Base-by-base conservation (phyloP, 306 rosid species). In the Cicer chorassanicum region DNA sequence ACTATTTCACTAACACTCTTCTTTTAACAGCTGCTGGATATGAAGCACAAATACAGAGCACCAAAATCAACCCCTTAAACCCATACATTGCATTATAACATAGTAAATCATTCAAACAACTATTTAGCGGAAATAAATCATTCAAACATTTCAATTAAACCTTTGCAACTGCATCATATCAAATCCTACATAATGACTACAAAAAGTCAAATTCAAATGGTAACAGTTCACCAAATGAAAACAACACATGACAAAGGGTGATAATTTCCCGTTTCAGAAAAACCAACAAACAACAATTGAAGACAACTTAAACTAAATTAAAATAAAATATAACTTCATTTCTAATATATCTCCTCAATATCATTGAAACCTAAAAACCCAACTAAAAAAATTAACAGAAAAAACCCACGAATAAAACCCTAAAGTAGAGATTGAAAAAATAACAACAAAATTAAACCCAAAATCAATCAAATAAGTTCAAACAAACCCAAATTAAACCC, bases 331-430 rank as follows among this genome's bases (percentile, higher is more conserved):
- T 21, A 68, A 51, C 9, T 44, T 64, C 7, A 36, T 50, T 40
- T 6, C 15, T 41, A 13, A 18, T 68, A 65, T 41, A 13, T 8
- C 21, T 40, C 24, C 36, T 42, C 16, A 16, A 43, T 38, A 24
- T 34, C 24, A 70, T 50, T 70, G 74, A 67, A 77, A 53, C 63
- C 82, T 54, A 64, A 78, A 82, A 85, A 78, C 86, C 87, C 89
- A 77, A 57, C 72, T 68, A 41, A 9, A 65, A 73, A 38, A 14
- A 38, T 40, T 54, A 67, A 21, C 50, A 49, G 6, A 57, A 78
- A 46, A 65, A 10, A 43, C 41, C 65, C 80, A 82, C 8, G 69
- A 69, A 78, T 45, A 87, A 92, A 88, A 89, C 88, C 89, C 84
- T 73, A 81, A 76, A 76, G 55, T 40, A 39, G 15, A 54, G 12